phyloP scores from a whole-genome alignment of 176 grass and related monocot species.

The Bolboschoenus planiculmis region DNA sequence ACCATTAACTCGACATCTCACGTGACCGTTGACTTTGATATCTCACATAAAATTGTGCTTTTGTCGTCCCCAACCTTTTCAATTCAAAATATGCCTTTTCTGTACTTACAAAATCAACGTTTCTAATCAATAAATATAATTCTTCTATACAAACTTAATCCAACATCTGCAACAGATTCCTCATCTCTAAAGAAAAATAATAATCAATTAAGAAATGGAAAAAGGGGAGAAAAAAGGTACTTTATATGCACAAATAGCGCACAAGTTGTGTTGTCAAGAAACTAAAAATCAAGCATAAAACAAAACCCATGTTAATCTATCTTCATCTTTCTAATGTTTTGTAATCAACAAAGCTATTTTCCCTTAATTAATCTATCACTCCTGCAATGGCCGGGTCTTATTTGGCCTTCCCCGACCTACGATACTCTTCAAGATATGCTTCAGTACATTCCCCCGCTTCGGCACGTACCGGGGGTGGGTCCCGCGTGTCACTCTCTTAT shows the following conservation, averaged over 20 bases:
- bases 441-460: slow-evolving; percentile 4
- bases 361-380: background rate
- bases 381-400: background rate
- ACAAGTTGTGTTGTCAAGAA: background rate
- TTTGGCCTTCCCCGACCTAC: background rate
- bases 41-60: background rate
- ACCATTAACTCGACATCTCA: background rate
- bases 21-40: background rate
- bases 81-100: background rate
- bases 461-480: background rate
- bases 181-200: background rate
- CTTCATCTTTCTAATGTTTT: background rate
- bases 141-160: background rate
- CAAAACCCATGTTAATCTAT: background rate
- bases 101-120: background rate
- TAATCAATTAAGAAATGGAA: background rate
- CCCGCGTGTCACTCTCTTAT: background rate
- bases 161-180: background rate
- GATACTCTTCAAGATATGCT: background rate
- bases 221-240: background rate
- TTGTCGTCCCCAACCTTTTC: background rate
- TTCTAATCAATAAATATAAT: background rate
- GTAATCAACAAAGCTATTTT: background rate
- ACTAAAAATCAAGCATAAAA: background rate
- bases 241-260: background rate